Percentiles rank a stretch among this genome's conserved stretches.
These are phyloP conservation scores for Cyathus olla DNA, from an alignment of 1,284 basidiomycete genomes.

Conservation along the genomic window DNA sequence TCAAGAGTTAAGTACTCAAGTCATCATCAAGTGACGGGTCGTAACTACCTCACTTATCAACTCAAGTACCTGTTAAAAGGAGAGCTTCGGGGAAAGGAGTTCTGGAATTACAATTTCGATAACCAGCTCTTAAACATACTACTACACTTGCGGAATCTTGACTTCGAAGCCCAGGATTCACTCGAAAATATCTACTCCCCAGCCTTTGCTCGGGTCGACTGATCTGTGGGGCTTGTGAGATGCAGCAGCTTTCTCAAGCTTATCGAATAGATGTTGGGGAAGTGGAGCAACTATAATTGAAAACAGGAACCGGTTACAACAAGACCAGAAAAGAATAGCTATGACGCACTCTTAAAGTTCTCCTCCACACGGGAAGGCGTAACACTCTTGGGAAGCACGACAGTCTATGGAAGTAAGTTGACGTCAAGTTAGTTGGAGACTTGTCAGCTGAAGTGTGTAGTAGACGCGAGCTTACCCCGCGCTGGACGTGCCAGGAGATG, in stretches of 20 bases:
- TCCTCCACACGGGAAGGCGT: constrained; percentile 77
- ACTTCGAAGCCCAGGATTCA: constrained; percentile 9
- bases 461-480: constrained; percentile 63
- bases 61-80: too few species aligned
- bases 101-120: too few species aligned
- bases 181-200: constrained; percentile 78
- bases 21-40: too few species aligned
- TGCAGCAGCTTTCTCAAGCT: constrained; percentile 69
- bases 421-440: too few species aligned
- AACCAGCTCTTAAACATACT: too few species aligned
- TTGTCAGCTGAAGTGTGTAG: too few species aligned
- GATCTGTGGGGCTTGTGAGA: constrained; percentile 65
- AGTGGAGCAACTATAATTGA: constrained; percentile 58
- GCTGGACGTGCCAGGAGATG: constrained; percentile 85
- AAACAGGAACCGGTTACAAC: not conserved
- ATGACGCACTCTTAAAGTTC: constrained; percentile 71
- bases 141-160: not conserved
- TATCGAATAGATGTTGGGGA: constrained; percentile 64
- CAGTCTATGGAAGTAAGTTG: constrained; percentile 60
- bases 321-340: not conserved
- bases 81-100: too few species aligned
- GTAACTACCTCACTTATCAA: too few species aligned
- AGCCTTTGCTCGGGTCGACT: constrained; percentile 69
- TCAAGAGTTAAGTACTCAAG: too few species aligned
- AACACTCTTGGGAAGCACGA: constrained; percentile 86